Base-by-base conservation (phyloP, 768 basidiomycete genomes). In the Lentinus brumalis region DNA sequence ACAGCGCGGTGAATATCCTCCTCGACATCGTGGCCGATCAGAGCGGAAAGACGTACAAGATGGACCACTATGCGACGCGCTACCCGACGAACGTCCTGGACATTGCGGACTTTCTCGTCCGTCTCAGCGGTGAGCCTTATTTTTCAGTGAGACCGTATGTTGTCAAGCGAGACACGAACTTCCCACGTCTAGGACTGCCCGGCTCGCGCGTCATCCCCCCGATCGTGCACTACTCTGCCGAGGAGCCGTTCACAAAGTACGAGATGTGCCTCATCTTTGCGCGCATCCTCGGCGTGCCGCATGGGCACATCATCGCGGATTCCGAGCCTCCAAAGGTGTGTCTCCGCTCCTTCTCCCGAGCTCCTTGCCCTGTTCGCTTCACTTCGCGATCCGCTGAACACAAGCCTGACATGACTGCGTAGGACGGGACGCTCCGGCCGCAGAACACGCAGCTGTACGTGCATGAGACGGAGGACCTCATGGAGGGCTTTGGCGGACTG, bases 51-150 rank as follows among this genome's bases (percentile, higher is more conserved):
- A 78, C 76, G 39, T 95, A 95, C 78, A 93, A 87, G 73, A 98
- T 98, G 96, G 96, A 99, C 71, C 89, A 96, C 72, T 96, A 87
- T 71, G 94, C 93, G 29, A 92, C 89, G 16, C 83, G 96, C 31
- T 96, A 90, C 75, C 96, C 96, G 0, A 98, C 96, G 29, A 94
- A 94, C 68, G 87, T 93, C 11, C 68, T 87, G 35, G 96, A 98
- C 69, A 89, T 98, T 56, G 94, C 91, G 2, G 78, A 84, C 21
- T 96, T 96, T 69, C 80, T 98, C 35, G 86, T 88, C 45, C 86
- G 91, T 41, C 79, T 96, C 4, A 78, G 85, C 26, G 80, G 93
- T 94, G 62, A 51, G 82, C 74, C 12, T 29, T 32, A 44, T 16
- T 2, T n/a, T 3, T 1, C 10, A 11, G 6, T 29, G 21, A 12